A percentile compares a stretch with the other conserved stretches of the same genome.
These are phyloP conservation scores for Nemania bipapillata DNA, from an alignment of 2,329 filamentous ascomycete genomes.

Conservation along the genomic window DNA sequence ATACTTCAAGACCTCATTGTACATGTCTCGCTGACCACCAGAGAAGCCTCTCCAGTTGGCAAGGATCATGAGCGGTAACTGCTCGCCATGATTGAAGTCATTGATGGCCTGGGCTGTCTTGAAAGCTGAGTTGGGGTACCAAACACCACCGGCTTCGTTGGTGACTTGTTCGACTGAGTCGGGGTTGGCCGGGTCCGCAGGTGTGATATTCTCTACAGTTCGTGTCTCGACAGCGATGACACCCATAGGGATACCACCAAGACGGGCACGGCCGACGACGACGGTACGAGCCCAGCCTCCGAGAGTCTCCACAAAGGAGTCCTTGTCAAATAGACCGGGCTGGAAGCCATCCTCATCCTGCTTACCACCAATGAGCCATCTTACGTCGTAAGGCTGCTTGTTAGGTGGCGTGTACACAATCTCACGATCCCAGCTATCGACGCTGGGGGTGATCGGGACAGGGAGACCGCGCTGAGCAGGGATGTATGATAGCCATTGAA, in stretches of 20 bases:
- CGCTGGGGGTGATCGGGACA: conserved; percentile 87
- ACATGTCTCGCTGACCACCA: conserved; percentile 99
- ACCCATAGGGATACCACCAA: conserved; percentile 97
- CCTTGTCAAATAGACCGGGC: conserved; percentile 92
- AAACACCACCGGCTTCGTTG: conserved; percentile 96
- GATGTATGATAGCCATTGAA: conserved; percentile 97
- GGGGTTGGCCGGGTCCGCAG: conserved; percentile 95
- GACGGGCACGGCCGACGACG: conserved; percentile 92
- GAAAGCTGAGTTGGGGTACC: conserved; percentile 99
- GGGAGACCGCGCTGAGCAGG: conserved; percentile 94
- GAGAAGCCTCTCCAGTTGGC: conserved; percentile 99
- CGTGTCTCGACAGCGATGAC: conserved; percentile 97
- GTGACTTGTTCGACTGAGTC: conserved; percentile 96
- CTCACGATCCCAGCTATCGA: conserved; percentile 92
- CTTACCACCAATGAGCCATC: conserved; percentile 91
- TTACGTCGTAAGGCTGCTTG: conserved; percentile 89
- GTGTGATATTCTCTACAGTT: conserved; percentile 94
- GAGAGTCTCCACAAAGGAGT: conserved; percentile 95
- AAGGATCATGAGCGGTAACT: conserved; percentile 97
- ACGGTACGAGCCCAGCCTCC: conserved; percentile 98
- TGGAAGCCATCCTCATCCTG: conserved; percentile 87
- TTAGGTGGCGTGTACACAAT: conserved; percentile 82
- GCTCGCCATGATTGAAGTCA: conserved; percentile 99
- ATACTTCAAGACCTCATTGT: conserved; percentile 99
- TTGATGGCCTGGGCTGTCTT: conserved; percentile 99